Base-by-base conservation (phyloP, 2,329 filamentous ascomycete species). In the Chalaropsis thielavioides region DNA sequence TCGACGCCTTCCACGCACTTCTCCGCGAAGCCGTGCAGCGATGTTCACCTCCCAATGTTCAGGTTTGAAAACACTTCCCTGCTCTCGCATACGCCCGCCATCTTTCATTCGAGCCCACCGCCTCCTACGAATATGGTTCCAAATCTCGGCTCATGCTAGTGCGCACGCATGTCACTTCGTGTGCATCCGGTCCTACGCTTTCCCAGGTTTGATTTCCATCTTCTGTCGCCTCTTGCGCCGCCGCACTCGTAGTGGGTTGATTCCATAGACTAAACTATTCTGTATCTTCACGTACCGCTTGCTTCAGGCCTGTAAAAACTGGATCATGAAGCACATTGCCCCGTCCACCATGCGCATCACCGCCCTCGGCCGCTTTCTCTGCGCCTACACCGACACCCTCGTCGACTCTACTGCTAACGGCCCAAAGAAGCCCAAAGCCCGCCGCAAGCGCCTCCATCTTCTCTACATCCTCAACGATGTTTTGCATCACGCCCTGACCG, bases 21-120 rank as follows among this genome's bases (percentile, higher is more conserved):
- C 79, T 94, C 71, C 81, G 85, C 74, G 77, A 80, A 72, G 81
- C 82, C 71, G 76, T 89, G 72, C 76, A 80, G 76, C 82, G 84
- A 78, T 92, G 89, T 82, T 89, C 88, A 72, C 81, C 85, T 72
- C 77, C 80, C 79, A 91, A 92, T 79, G 87, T 94, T 80, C 89
- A 94, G 89, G 89, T 94, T 89, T 90, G 87, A 80, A 73, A 75
- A 67, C 71, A 73, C 70, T 73, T 72, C 64, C 67, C 68, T 67
- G 64, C 62, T 61, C 68, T 65, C 65, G 61, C 62, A 51, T 66
- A 68, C 64, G 46, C 38, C 13, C 64, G 46, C 38, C 13, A 68
- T 22, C 51, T 43, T 38, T 43, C 58, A 41, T 41, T 40, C 51
- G 17, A 40, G 22, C 51, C 24, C 46, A 59, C 27, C 24, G 24